Evolutionary conservation across 129 eudicot species (phyloP), one percentile per base, ranked within the genome.

Genomic region (Escallonia rubra): DNA sequence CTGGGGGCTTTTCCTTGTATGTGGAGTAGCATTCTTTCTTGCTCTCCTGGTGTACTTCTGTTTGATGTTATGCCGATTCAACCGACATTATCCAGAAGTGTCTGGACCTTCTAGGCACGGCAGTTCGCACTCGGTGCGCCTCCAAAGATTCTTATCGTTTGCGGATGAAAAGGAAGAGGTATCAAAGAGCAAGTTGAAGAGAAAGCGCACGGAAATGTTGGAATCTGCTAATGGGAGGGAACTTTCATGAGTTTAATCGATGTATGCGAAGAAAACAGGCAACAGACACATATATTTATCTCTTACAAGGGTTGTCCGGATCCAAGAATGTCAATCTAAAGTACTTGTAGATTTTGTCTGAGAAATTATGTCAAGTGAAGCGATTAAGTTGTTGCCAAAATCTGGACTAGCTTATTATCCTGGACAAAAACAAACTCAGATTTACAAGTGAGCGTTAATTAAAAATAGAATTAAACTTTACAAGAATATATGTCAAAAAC

Each of bases 91-190:
- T 54, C 71, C 84, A 48, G 74, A 73, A 43, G 43, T 16, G 38
- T 4, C 52, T 0, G 65, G 79, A 5, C 51, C 78, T 57, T 49
- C 50, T 46, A 68, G 41, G 11, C 41, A 51, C 8, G 69, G 80
- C 59, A 65, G 69, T 13, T 77, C 87, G 8, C 72, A 43, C 5
- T 79, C 89, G 2, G 67, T 66, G 50, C 72, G 83, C 3, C 43
- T 90, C 38, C 86, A 57, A 14, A 81, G 75, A 44, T 92, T 92
- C 76, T 80, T 92, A 55, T 79, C 98, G 12, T 92, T 83, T 74
- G 34, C 34, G 34, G 34, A 23, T 23, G 34, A 23, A 23, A 23
- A 23, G 1, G 34, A 81, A 77, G 89, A 86, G 61, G 68, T 78
- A 23, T 59, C 79, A 1, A 74, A 70, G 74, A 59, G 61, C 51